A percentile compares a stretch with the other conserved stretches of the same genome.
These are phyloP conservation scores for Fusarium lateritium DNA, from an alignment of 2,329 filamentous ascomycete species.

Conservation along the genomic window DNA sequence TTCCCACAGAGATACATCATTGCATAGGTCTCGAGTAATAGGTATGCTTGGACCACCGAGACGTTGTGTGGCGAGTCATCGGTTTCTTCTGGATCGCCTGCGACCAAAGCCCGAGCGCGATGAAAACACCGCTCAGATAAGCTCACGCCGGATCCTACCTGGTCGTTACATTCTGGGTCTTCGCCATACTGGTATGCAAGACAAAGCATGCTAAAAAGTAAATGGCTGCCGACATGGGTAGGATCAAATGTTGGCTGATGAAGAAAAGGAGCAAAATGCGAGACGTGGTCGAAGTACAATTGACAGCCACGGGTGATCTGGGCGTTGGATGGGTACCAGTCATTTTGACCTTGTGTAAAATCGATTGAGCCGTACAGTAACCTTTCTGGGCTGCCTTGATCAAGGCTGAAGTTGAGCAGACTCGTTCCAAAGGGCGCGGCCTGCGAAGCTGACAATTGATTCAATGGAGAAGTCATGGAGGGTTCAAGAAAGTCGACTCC, in stretches of 20 bases:
- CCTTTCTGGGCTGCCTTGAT: conserved; percentile 49
- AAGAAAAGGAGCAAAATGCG: conserved; percentile 9
- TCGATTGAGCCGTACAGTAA: conserved; percentile 47
- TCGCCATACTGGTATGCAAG: conserved; percentile 58
- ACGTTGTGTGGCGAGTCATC: conserved; percentile 48
- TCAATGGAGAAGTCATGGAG: not conserved
- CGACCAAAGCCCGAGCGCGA: conserved; percentile 11
- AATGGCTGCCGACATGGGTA: conserved; percentile 32
- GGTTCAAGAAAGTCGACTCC: conserved; percentile 18
- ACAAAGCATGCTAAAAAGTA: conserved; percentile 56
- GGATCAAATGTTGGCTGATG: conserved; percentile 15
- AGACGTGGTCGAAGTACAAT: conserved; percentile 22
- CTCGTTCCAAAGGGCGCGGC: conserved; percentile 9
- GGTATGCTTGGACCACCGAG: conserved; percentile 55
- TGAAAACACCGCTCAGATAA: conserved; percentile 24
- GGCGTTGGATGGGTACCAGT: conserved; percentile 32
- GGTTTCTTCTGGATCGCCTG: not conserved
- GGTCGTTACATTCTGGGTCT: conserved; percentile 52
- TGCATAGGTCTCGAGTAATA: conserved; percentile 59
- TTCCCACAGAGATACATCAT: conserved; percentile 60
- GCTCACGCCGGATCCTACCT: conserved; percentile 26
- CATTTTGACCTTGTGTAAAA: conserved; percentile 52
- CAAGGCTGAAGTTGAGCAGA: conserved; percentile 20
- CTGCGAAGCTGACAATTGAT: not conserved
- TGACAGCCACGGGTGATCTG: conserved; percentile 7